Percentiles rank a stretch among this genome's conserved stretches.
These are phyloP conservation scores for Tulasnella sp. DNA, from an alignment of 768 basidiomycete genomes.

Conservation along the genomic window DNA sequence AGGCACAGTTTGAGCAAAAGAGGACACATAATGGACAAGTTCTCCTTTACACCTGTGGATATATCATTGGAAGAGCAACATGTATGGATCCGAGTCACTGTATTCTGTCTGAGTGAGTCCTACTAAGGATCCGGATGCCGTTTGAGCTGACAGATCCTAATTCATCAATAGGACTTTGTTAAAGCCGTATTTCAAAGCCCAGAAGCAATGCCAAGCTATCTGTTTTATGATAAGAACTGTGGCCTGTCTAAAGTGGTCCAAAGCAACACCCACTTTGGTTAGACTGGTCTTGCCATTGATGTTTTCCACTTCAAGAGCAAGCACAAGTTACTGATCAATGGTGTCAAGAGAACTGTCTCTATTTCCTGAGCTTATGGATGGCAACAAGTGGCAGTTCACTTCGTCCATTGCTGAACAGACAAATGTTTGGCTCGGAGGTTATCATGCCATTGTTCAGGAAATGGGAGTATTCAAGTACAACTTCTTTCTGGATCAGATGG, in stretches of 20 bases:
- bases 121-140: no score
- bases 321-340: slow-evolving; percentile 5
- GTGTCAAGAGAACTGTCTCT: slow-evolving; percentile 22
- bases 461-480: slow-evolving; percentile 24
- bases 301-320: neutral
- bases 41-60: neutral
- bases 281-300: neutral
- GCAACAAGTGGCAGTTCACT: slow-evolving; percentile 27
- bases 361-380: slow-evolving; percentile 23
- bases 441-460: slow-evolving; percentile 23
- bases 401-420: slow-evolving; percentile 29
- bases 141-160: neutral
- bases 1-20: neutral
- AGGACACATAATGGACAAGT: neutral
- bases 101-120: neutral
- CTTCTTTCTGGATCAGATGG: slow-evolving; percentile 24
- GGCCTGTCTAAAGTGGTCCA: neutral
- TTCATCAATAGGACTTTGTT: neutral
- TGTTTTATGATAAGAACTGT: neutral
- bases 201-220: neutral
- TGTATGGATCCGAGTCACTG: neutral
- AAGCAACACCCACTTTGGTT: neutral
- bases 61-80: neutral
- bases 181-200: neutral
- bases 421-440: slow-evolving; percentile 31